A percentile compares a stretch with the other conserved stretches of the same genome.
These are phyloP conservation scores for Lathyrus oleraceus DNA, from an alignment of 306 rosid genomes.

Conservation along the genomic window DNA sequence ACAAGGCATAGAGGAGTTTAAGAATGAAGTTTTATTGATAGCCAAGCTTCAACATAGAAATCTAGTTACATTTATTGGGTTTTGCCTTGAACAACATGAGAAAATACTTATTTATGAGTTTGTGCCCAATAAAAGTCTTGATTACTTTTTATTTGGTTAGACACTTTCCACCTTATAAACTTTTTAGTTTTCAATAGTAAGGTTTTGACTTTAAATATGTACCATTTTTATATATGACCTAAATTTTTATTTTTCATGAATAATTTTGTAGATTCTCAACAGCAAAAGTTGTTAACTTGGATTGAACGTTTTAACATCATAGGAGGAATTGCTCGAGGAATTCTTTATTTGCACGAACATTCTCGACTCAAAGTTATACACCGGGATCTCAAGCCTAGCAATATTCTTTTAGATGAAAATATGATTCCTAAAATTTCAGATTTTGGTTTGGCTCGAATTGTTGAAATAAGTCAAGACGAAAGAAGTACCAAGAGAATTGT, in stretches of 20 bases:
- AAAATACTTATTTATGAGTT: conserved; percentile 7
- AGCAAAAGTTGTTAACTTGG: background rate
- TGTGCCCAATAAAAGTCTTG: conserved; percentile 3
- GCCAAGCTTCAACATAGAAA: conserved; percentile 10
- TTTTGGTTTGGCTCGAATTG: background rate
- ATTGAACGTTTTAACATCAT: background rate
- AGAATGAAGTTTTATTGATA: conserved; percentile 14
- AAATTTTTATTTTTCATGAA: background rate
- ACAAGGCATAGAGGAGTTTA: background rate
- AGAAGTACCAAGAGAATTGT: conserved; percentile 4
- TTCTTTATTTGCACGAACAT: background rate
- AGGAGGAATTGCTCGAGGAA: background rate
- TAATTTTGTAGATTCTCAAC: background rate
- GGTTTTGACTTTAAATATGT: background rate
- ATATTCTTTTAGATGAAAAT: background rate
- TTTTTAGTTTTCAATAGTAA: background rate
- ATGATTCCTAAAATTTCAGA: background rate
- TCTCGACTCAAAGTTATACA: conserved; percentile 9
- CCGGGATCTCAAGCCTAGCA: background rate
- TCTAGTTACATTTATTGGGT: background rate
- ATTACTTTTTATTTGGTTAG: background rate
- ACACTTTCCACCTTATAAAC: background rate
- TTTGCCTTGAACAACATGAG: conserved; percentile 8
- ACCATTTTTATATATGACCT: background rate
- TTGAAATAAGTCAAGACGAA: conserved; percentile 13